Percentiles rank a stretch among this genome's conserved stretches.
These are phyloP conservation scores for Stephania japonica DNA, from an alignment of 164 flowering plant species.

Conservation along the genomic window DNA sequence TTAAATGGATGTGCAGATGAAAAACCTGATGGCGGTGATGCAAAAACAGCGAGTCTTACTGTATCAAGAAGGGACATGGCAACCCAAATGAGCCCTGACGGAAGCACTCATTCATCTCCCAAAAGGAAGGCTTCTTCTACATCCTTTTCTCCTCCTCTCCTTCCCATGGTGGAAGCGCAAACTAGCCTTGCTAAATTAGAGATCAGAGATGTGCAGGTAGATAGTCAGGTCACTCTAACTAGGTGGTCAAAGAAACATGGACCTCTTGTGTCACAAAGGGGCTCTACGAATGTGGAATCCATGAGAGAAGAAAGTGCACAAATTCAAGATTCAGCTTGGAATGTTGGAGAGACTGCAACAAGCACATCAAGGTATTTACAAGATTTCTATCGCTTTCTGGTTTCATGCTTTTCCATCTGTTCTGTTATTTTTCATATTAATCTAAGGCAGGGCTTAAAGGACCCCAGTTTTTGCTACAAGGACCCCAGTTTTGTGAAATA, in stretches of 20 bases:
- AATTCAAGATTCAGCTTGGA: slow-evolving; percentile 52
- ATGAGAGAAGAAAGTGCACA: slow-evolving; percentile 49
- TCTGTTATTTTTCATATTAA: neutral
- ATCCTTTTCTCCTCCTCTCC: slow-evolving; percentile 30
- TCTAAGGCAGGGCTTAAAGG: too few relatives aligned
- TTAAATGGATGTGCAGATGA: slow-evolving; percentile 34
- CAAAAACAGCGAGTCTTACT: slow-evolving; percentile 18
- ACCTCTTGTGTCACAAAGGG: slow-evolving; percentile 32
- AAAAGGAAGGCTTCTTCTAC: slow-evolving; percentile 36
- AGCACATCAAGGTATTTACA: slow-evolving; percentile 55
- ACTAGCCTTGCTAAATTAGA: slow-evolving; percentile 41
- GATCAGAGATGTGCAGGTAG: slow-evolving; percentile 79
- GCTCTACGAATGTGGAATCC: slow-evolving; percentile 37
- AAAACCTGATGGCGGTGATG: slow-evolving; percentile 24
- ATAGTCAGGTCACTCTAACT: slow-evolving; percentile 68
- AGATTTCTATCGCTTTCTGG: neutral
- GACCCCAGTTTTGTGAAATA: too few relatives aligned
- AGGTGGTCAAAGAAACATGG: slow-evolving; percentile 73
- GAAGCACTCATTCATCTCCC: slow-evolving; percentile 62
- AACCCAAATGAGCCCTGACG: slow-evolving; percentile 94
- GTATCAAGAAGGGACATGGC: slow-evolving; percentile 91
- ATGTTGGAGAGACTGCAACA: slow-evolving; percentile 54
- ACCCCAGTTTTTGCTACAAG: too few relatives aligned
- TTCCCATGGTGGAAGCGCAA: slow-evolving; percentile 48
- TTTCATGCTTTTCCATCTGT: neutral